Evolutionary conservation across 768 basidiomycete species (phyloP).

Genomic region (Sporobolomyces pararoseus): DNA sequence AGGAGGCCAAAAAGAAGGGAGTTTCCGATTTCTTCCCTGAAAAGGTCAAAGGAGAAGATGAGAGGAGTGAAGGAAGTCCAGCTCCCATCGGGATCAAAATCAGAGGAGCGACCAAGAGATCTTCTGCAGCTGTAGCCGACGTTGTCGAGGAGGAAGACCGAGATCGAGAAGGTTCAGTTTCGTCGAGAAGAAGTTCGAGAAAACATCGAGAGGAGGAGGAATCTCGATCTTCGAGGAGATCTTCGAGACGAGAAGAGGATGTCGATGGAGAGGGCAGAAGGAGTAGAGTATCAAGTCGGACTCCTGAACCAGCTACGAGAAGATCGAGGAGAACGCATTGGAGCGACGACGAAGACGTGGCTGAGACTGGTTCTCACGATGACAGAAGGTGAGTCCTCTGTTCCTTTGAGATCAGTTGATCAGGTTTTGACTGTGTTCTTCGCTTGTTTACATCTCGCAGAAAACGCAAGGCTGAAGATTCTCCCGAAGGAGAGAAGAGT

Average conservation of each 20-base stretch:
- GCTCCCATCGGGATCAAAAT: slow-evolving; percentile 21
- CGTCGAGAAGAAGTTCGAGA: slow-evolving; percentile 15
- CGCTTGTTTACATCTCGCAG: not conserved
- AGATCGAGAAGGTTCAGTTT: slow-evolving; percentile 1
- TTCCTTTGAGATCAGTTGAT: not conserved
- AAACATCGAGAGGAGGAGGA: slow-evolving; percentile 5
- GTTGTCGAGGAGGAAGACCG: not conserved
- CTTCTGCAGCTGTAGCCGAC: too few species aligned
- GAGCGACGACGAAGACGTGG: slow-evolving; percentile 36
- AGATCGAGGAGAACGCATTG: slow-evolving; percentile 25
- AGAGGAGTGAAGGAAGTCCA: not conserved
- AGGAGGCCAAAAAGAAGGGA: slow-evolving; percentile 11
- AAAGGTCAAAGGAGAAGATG: not conserved
- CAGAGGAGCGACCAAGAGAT: slow-evolving; percentile 11
- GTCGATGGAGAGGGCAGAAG: slow-evolving; percentile 6
- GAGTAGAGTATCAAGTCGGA: slow-evolving; percentile 8
- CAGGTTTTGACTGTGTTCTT: not conserved
- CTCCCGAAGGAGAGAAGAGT: not conserved
- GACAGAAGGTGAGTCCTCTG: not conserved
- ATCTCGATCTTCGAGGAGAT: not conserved
- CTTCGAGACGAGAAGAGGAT: slow-evolving; percentile 8
- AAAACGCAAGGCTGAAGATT: slow-evolving; percentile 41
- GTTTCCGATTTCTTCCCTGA: slow-evolving; percentile 33
- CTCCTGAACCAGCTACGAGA: not conserved
- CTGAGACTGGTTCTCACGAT: not conserved